Base-by-base conservation (phyloP, 345 rosid species). In the Eucalyptus regnans region DNA sequence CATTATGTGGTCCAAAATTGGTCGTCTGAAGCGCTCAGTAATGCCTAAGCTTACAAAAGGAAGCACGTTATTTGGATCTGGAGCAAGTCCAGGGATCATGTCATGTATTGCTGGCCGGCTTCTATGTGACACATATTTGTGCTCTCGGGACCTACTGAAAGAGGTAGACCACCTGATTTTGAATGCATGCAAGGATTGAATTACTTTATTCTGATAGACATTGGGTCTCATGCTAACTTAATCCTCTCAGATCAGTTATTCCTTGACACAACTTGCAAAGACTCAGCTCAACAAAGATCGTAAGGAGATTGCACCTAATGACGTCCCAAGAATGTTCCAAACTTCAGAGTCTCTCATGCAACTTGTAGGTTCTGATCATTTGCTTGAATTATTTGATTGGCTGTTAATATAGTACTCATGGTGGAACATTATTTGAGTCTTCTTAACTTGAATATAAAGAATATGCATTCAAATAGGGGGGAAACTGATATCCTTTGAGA, bases 1-100 rank as follows among this genome's bases (percentile, higher is more conserved):
- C 93, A 93, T 92, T 92, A 96, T 94, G 96, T 98, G 99, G 99
- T 98, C 99, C 93, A 98, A 96, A 94, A 92, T 98, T 91, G 99
- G 99, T 60, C 98, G 99, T 83, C 97, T 98, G 83, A 97, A 95
- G 93, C 99, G 99, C 79, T 95, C 98, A 86, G 91, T 90, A 88
- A 98, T 98, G 99, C 99, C 99, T 88, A 98, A 93, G 91, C 95
- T 97, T 90, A 91, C 94, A 52, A 97, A 93, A 94, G 96, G 97
- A 91, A 95, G 92, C 91, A 89, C 94, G 62, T 89, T 92, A 89
- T 96, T 93, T 90, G 99, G 99, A 25, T 95, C 98, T 43, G 98
- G 99, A 90, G 99, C 99, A 89, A 94, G 98, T 92, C 96, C 94
- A 20, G 99, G 99, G 92, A 91, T 98, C 90, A 95, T 97, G 96